Evolutionary conservation across 306 rosid species (phyloP), one percentile per base, ranked within the genome.

Genomic region (Vigna radiata): DNA sequence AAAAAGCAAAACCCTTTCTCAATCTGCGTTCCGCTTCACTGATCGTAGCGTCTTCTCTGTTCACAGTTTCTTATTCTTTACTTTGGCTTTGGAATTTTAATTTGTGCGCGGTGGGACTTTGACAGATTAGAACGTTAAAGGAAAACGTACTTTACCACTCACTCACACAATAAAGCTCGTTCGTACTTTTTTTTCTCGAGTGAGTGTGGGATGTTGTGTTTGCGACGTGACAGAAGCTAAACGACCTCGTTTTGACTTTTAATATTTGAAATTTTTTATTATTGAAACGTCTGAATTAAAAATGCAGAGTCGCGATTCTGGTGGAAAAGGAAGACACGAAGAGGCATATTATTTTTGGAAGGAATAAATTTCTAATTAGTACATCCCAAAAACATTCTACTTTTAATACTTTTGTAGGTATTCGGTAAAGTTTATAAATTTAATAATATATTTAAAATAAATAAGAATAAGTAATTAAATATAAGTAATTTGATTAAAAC

Each of bases 191-290:
- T 19, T 16, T 25, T 19, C 14, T 41, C 15, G 31, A 25, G 44
- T 29, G 48, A 9, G 48, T 44, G 49, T 44, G 49, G 49, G 49
- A 12, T 18, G 15, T 47, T 46, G 21, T 16, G 19, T 47, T 70
- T 36, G 36, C 27, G 12, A 49, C 50, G 68, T 16, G 61, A 18
- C 74, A 13, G 44, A 13, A 5, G 15, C 18, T 21, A 79, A 52
- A 79, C 83, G 83, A 77, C 85, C 19, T 53, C 85, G 82, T 77
- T 76, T 82, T 62, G 15, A 14, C 63, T 29, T 7, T 47, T 54
- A 5, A 6, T 10, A 14, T 1, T 72, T 25, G 1, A 27, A 8
- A 0, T 39, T 39, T 55, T 18, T 17, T 5, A 4, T 44, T 27
- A 46, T 59, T 6, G 0, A 16, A 27, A 13, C 53, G 13, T 43